Evolutionary conservation across 2,329 filamentous ascomycete genomes (phyloP).

Genomic region (Calonectria ilicicola): DNA sequence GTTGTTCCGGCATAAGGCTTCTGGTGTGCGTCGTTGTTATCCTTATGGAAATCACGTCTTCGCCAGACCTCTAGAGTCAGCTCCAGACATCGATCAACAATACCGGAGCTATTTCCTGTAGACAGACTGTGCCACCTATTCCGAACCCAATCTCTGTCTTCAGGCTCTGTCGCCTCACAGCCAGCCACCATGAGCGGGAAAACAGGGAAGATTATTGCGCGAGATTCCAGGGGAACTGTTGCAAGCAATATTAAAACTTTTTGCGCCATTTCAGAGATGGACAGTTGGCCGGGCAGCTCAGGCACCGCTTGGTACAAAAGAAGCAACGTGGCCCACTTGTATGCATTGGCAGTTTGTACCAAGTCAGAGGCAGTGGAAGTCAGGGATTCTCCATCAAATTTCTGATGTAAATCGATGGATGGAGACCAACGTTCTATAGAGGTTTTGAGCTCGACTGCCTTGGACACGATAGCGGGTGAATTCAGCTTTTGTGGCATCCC

Average conservation of each 20-base stretch:
- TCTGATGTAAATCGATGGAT: background rate
- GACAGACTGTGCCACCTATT: slow-evolving; percentile 20
- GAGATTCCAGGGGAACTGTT: slow-evolving; percentile 21
- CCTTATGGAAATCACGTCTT: slow-evolving; percentile 17
- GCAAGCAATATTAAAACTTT: slow-evolving; percentile 27
- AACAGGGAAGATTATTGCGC: slow-evolving; percentile 21
- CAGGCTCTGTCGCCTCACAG: slow-evolving; percentile 20
- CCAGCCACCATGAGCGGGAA: slow-evolving; percentile 28
- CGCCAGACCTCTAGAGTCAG: slow-evolving; percentile 30
- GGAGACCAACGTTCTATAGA: slow-evolving; percentile 23
- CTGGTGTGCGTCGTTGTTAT: background rate
- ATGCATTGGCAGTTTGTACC: slow-evolving; percentile 25
- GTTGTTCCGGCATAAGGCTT: background rate
- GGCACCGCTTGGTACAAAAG: slow-evolving; percentile 26
- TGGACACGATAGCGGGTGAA: slow-evolving; percentile 16
- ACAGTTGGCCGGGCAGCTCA: slow-evolving; percentile 19
- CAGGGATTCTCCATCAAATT: background rate
- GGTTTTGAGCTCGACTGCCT: slow-evolving; percentile 16
- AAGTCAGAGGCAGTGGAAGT: slow-evolving; percentile 15
- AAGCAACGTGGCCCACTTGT: slow-evolving; percentile 28
- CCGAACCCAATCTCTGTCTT: slow-evolving; percentile 29
- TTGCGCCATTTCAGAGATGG: slow-evolving; percentile 16
- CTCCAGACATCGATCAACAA: slow-evolving; percentile 26
- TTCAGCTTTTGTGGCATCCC: slow-evolving; percentile 3
- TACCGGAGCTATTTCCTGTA: slow-evolving; percentile 23